Percentiles rank a stretch among this genome's conserved stretches.
phyloP scores from a whole-genome alignment of 169 alveolate species.

The Cyclospora cayetanensis region DNA sequence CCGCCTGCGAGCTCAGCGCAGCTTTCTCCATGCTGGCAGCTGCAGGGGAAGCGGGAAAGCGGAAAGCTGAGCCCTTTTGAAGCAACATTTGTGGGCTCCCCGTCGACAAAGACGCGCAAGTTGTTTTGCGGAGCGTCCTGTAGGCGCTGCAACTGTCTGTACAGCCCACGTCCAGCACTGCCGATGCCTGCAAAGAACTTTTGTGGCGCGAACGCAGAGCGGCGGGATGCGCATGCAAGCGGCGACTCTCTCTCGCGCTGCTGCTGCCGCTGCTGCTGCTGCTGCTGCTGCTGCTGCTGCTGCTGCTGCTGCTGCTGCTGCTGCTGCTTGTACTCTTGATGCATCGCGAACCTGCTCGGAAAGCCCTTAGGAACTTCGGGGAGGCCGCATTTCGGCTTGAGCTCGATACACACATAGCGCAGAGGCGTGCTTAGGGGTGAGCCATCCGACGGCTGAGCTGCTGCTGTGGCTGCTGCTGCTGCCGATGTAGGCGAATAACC shows the following conservation, averaged over 20 bases:
- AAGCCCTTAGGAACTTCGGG: not conserved
- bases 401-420: not conserved
- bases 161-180: not conserved
- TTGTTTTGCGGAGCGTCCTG: not conserved
- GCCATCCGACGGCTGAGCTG: not conserved
- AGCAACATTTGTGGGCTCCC: not conserved
- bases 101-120: not conserved
- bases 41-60: not conserved
- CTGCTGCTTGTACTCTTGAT: not conserved
- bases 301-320: not conserved
- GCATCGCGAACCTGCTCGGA: not conserved
- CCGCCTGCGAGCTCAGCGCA: too few relatives aligned
- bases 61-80: not conserved
- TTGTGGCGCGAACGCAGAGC: not conserved
- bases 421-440: not conserved
- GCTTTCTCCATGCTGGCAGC: too few relatives aligned
- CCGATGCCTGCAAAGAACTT: not conserved
- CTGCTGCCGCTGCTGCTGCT: not conserved
- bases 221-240: too few relatives aligned
- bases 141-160: not conserved
- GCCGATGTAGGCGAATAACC: too few relatives aligned
- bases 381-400: not conserved
- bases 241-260: too few relatives aligned
- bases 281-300: not conserved
- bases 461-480: not conserved